phyloP scores from a whole-genome alignment of 2,329 filamentous ascomycete genomes.

The Colletotrichum gloeosporioides region DNA sequence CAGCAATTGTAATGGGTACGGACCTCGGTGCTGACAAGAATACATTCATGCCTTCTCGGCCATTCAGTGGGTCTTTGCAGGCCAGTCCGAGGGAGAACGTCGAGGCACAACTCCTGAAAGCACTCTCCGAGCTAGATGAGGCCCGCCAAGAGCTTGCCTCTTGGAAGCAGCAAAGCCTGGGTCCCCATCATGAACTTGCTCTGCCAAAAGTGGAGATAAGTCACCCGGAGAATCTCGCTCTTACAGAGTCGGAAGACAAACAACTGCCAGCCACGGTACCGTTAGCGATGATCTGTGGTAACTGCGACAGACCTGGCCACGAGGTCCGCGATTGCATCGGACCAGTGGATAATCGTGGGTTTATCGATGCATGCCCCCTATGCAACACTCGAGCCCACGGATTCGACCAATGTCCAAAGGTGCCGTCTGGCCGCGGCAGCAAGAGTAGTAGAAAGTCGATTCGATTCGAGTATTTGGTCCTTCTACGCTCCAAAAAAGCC shows the following conservation, averaged over 20 bases:
- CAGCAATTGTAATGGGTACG: neutral
- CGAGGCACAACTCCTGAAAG: neutral
- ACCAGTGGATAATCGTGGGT: neutral
- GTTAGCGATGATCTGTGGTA: neutral
- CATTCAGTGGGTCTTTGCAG: neutral
- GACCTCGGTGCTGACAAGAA: neutral
- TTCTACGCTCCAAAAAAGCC: neutral
- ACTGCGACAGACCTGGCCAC: neutral
- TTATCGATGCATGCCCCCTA: neutral
- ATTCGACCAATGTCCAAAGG: neutral
- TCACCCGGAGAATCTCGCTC: neutral
- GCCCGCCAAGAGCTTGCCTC: neutral
- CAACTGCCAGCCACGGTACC: neutral
- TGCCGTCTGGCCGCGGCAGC: neutral
- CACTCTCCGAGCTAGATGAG: neutral
- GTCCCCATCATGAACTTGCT: neutral
- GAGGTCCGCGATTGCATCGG: constrained; percentile 1
- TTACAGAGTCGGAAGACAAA: neutral
- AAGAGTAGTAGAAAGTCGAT: neutral
- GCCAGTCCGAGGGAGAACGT: neutral
- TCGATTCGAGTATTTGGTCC: neutral
- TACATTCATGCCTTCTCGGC: neutral
- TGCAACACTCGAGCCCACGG: neutral
- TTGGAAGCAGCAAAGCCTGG: neutral
- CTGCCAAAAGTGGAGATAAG: neutral